phyloP scores from a whole-genome alignment of 768 basidiomycete genomes.

The Boletus fagicola region DNA sequence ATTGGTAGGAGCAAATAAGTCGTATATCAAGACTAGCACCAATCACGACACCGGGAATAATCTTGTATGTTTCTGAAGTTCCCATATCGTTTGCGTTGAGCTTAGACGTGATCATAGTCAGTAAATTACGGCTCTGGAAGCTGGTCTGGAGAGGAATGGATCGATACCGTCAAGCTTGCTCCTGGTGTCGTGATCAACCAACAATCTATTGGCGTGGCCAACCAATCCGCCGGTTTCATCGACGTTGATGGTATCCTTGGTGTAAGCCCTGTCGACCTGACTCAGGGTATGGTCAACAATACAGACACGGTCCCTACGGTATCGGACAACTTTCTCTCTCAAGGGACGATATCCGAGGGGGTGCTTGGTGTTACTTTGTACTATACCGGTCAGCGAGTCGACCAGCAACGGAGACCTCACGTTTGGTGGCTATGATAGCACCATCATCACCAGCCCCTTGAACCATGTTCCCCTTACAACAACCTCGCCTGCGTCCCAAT shows the following conservation, averaged over 20 bases:
- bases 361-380: slow-evolving; percentile 33
- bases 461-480: slow-evolving; percentile 25
- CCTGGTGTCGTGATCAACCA: background rate
- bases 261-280: slow-evolving; percentile 36
- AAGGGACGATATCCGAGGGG: slow-evolving; percentile 26
- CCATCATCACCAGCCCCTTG: slow-evolving; percentile 10
- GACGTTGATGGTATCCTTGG: slow-evolving; percentile 41
- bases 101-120: background rate
- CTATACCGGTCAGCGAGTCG: slow-evolving; percentile 13
- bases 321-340: slow-evolving; percentile 31
- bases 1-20: slow-evolving; percentile 21
- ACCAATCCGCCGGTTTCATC: slow-evolving; percentile 20
- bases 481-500: slow-evolving; percentile 24
- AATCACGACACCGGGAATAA: slow-evolving; percentile 21
- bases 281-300: slow-evolving; percentile 21
- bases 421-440: slow-evolving; percentile 25
- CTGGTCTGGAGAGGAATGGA: slow-evolving; percentile 14
- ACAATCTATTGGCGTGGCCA: slow-evolving; percentile 40
- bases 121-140: slow-evolving; percentile 3
- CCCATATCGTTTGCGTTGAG: background rate
- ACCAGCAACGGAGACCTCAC: slow-evolving; percentile 24
- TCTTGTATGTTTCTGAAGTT: slow-evolving; percentile 11
- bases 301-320: slow-evolving; percentile 31
- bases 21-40: slow-evolving; percentile 12
- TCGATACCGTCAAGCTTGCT: slow-evolving; percentile 9